phyloP scores from a whole-genome alignment of 305 asterid genomes.

The Solanum hybrid region DNA sequence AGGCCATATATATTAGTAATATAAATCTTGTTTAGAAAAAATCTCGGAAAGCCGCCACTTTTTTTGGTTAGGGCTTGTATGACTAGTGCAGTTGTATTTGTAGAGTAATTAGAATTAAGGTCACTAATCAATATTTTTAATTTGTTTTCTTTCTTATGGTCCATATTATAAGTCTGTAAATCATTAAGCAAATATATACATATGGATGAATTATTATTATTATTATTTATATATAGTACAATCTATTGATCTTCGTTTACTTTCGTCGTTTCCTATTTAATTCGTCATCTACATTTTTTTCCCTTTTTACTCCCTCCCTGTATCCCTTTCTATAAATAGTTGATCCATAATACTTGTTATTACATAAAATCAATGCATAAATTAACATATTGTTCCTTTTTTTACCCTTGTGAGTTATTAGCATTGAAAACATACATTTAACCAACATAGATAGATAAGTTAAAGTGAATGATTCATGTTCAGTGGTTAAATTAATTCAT shows the following conservation, averaged over 20 bases:
- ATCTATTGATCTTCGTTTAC: background rate
- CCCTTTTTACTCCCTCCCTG: background rate
- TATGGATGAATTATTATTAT: constrained; percentile 22
- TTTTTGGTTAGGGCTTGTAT: constrained; percentile 61
- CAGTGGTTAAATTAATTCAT: too few species aligned
- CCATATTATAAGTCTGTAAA: constrained; percentile 17
- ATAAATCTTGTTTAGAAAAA: background rate
- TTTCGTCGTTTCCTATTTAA: background rate
- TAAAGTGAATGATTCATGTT: too few species aligned
- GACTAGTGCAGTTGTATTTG: constrained; percentile 21
- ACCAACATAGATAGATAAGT: too few species aligned
- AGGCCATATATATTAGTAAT: background rate
- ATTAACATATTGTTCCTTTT: too few species aligned
- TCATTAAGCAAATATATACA: constrained; percentile 18
- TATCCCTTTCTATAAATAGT: too few species aligned
- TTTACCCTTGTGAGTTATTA: too few species aligned
- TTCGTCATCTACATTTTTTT: background rate
- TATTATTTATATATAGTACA: background rate
- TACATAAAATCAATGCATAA: too few species aligned
- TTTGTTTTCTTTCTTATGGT: constrained; percentile 1
- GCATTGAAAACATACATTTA: too few species aligned
- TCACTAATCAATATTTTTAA: constrained; percentile 27
- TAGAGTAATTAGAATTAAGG: constrained; percentile 21
- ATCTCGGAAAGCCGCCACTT: constrained; percentile 42
- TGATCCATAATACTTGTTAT: too few species aligned